Evolutionary conservation across 2,329 filamentous ascomycete species (phyloP), one percentile per base, ranked within the genome.

Genomic region (Fusarium austroafricanum): DNA sequence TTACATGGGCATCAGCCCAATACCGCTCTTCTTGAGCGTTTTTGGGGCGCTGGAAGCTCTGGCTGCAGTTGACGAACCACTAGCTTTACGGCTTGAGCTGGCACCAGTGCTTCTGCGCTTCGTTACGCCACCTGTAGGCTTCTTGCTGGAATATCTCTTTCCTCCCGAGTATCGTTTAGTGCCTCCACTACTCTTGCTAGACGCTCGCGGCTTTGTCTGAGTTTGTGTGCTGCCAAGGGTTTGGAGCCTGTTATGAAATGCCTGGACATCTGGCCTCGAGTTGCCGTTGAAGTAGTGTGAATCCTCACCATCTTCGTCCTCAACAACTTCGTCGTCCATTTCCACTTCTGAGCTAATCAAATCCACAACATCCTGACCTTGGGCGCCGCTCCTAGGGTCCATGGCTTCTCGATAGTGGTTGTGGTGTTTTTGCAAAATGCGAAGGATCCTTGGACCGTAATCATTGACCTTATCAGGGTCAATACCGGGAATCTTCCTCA

Each of bases 401-500:
- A 84, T 84, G 72, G 87, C 86, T 44, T 84, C 81, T 31, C 78
- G 76, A 68, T 87, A 89, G 38, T 80, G 78, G 0, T 72, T 61
- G 29, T 83, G 78, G 65, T 82, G 83, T 15, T 79, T 78, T 51
- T 81, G 79, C 45, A 94, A 80, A 7, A 93, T 76, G 2, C 83
- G 81, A 37, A 92, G 75, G 65, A 95, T 88, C 53, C 81, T 83
- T 33, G 78, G 79, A 10, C 92, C 92, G 73, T 89, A 88, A 3
- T 82, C 80, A 43, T 82, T 75, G 23, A 93, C 89, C 73, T 88
- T 90, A 26, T 88, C 86, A 2, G 75, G 67, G 54, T 90, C 84
- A 59, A 94, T 90, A 11, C 85, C 86, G 0, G 84, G 83, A 47
- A 95, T 91, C 10, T 78, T 77, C 31, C 79, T 80, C 88, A 96